Evolutionary conservation across 176 grass and related monocot species (phyloP).

Genomic region (Cenchrus purpureus): DNA sequence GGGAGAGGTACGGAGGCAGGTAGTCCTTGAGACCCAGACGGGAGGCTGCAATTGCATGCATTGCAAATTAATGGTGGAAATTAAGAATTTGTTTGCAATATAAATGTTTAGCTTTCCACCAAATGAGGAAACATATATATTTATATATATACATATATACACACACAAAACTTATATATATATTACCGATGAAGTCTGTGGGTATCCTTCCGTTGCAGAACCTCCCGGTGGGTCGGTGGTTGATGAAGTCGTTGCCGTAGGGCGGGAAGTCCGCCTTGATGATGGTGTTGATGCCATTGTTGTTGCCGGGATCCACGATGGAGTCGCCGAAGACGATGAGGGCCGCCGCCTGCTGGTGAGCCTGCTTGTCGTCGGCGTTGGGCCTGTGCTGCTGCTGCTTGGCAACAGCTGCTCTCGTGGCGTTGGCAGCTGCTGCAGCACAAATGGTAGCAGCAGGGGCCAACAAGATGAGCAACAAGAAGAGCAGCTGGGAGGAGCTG

Average conservation of each 20-base stretch:
- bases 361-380: no score
- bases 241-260: conserved; percentile 62
- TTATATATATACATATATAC: neutral
- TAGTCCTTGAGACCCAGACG: conserved; percentile 69
- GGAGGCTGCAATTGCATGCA: conserved; percentile 42
- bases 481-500: neutral
- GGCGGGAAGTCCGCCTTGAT: conserved; percentile 69
- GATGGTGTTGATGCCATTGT: conserved; percentile 64
- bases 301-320: conserved; percentile 74
- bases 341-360: conserved; percentile 26
- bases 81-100: no score
- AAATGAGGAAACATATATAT: neutral
- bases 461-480: neutral
- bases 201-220: conserved; percentile 86
- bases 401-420: neutral
- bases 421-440: neutral
- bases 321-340: conserved; percentile 81
- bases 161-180: no score
- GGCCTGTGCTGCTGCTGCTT: neutral
- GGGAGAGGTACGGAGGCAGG: conserved; percentile 62
- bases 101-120: no score
- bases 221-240: conserved; percentile 54
- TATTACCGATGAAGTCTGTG: conserved; percentile 57
- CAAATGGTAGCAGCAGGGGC: neutral
- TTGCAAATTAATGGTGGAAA: neutral